These are phyloP conservation scores for Nakazawaea anatomiae DNA, from an alignment of 805 yeast species.

Conservation along the genomic window DNA sequence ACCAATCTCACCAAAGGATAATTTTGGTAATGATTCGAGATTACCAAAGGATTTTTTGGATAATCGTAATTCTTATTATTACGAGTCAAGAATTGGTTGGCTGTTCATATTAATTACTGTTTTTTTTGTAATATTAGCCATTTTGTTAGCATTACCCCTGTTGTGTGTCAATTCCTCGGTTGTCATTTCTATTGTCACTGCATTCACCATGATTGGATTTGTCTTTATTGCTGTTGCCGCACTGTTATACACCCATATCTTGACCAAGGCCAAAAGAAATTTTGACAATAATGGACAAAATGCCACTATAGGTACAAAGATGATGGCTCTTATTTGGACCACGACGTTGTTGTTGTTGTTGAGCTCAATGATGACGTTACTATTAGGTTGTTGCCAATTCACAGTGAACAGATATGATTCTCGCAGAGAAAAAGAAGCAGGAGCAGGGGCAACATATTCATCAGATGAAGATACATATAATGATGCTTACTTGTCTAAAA, in stretches of 20 bases:
- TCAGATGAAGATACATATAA: constrained; percentile 6
- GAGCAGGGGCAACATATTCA: neutral
- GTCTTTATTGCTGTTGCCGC: constrained; percentile 8
- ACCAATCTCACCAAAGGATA: constrained; percentile 77
- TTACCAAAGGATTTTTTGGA: constrained; percentile 50
- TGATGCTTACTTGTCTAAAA: neutral
- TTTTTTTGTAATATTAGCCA: constrained; percentile 18
- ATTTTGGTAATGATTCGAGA: constrained; percentile 48
- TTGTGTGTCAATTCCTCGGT: constrained; percentile 2
- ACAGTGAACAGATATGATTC: constrained; percentile 1
- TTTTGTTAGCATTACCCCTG: neutral
- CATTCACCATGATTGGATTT: neutral
- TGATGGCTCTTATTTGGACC: constrained; percentile 11
- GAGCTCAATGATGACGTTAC: neutral
- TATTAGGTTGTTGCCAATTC: constrained; percentile 9
- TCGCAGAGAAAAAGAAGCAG: neutral
- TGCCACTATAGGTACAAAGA: constrained; percentile 6
- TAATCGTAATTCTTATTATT: constrained; percentile 54
- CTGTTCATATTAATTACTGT: constrained; percentile 56
- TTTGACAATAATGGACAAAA: neutral
- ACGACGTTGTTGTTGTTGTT: constrained; percentile 5
- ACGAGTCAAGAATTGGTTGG: constrained; percentile 61
- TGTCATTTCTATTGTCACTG: neutral
- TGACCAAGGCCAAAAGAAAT: neutral
- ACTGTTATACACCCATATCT: constrained; percentile 7